phyloP scores from a whole-genome alignment of 2,329 filamentous ascomycete species.

The Phialemoniopsis sp. region DNA sequence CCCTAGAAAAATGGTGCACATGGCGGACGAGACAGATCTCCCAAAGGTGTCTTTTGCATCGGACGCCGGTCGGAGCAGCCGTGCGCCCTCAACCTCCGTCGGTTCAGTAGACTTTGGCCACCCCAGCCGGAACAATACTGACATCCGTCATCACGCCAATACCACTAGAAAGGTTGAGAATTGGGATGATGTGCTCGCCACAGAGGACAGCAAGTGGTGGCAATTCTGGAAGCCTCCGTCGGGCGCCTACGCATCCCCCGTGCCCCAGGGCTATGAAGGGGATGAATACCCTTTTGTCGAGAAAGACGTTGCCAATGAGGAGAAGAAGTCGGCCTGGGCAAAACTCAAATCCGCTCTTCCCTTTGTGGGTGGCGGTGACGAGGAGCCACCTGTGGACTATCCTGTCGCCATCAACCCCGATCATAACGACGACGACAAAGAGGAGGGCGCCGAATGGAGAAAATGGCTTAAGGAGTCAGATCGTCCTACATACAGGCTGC shows the following conservation, averaged over 20 bases:
- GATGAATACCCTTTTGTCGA: slow-evolving; percentile 34
- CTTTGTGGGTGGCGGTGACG: slow-evolving; percentile 38
- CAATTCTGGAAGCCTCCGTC: slow-evolving; percentile 62
- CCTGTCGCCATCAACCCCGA: slow-evolving; percentile 59
- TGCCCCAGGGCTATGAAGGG: slow-evolving; percentile 51
- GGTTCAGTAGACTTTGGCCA: background rate
- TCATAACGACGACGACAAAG: slow-evolving; percentile 54
- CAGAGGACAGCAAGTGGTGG: slow-evolving; percentile 48
- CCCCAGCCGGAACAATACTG: too few species aligned
- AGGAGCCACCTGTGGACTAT: slow-evolving; percentile 47
- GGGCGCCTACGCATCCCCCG: slow-evolving; percentile 56
- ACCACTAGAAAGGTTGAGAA: slow-evolving; percentile 48
- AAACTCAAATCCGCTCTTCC: slow-evolving; percentile 45
- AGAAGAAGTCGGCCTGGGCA: slow-evolving; percentile 45
- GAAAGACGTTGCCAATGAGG: slow-evolving; percentile 29
- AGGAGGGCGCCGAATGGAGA: slow-evolving; percentile 70
- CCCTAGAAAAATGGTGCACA: slow-evolving; percentile 19
- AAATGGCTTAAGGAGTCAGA: slow-evolving; percentile 78
- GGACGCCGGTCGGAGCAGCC: slow-evolving; percentile 18
- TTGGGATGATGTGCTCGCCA: slow-evolving; percentile 43
- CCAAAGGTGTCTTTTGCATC: slow-evolving; percentile 25
- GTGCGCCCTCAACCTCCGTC: slow-evolving; percentile 5
- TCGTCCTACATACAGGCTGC: slow-evolving; percentile 78
- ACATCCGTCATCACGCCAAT: slow-evolving; percentile 32
- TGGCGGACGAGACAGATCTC: slow-evolving; percentile 27